Percentiles rank a stretch among this genome's conserved stretches.
Conservation (phyloP, 495 filamentous ascomycete genomes). For the Platismatia glauca region DNA sequence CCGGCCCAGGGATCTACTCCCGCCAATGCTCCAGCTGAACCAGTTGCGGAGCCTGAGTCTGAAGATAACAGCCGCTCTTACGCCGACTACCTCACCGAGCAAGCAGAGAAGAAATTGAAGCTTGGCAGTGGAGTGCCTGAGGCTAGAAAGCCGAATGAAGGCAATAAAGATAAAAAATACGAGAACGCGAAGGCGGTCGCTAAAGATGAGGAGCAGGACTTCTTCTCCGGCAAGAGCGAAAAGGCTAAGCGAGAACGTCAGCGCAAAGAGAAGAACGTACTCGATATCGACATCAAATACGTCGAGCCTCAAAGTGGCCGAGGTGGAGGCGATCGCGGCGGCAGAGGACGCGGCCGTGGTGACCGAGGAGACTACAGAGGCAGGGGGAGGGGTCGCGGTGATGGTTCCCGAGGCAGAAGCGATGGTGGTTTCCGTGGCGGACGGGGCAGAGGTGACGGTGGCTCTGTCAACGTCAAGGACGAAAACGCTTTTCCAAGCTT, state of each 20-base stretch:
- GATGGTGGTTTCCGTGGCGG: slow-evolving; percentile 33
- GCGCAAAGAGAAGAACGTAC: slow-evolving; percentile 81
- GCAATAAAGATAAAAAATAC: slow-evolving; percentile 87
- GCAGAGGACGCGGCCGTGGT: slow-evolving; percentile 38
- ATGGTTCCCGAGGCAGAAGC: slow-evolving; percentile 34
- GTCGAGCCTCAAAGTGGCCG: slow-evolving; percentile 47
- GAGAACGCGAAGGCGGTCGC: slow-evolving; percentile 67
- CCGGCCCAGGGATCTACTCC: slow-evolving; percentile 23
- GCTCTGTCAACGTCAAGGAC: slow-evolving; percentile 54
- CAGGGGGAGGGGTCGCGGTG: slow-evolving; percentile 34
- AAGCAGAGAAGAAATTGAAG: slow-evolving; percentile 67
- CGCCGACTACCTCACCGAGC: slow-evolving; percentile 79
- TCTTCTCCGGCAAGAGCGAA: slow-evolving; percentile 63
- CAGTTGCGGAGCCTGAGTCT: slow-evolving; percentile 44
- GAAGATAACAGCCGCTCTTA: slow-evolving; percentile 86
- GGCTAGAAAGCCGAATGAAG: slow-evolving; percentile 85
- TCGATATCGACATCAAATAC: slow-evolving; percentile 79
- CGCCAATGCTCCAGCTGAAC: slow-evolving; percentile 18
- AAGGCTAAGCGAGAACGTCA: slow-evolving; percentile 83
- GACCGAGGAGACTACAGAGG: slow-evolving; percentile 38
- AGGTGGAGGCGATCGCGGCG: slow-evolving; percentile 46
- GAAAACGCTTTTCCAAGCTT: slow-evolving; percentile 65
- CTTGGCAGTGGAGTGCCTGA: slow-evolving; percentile 54
- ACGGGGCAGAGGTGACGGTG: slow-evolving; percentile 31
- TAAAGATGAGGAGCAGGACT: slow-evolving; percentile 64